Evolutionary conservation across 2,329 filamentous ascomycete species (phyloP).

Genomic region (Trichophyton mentagrophytes): DNA sequence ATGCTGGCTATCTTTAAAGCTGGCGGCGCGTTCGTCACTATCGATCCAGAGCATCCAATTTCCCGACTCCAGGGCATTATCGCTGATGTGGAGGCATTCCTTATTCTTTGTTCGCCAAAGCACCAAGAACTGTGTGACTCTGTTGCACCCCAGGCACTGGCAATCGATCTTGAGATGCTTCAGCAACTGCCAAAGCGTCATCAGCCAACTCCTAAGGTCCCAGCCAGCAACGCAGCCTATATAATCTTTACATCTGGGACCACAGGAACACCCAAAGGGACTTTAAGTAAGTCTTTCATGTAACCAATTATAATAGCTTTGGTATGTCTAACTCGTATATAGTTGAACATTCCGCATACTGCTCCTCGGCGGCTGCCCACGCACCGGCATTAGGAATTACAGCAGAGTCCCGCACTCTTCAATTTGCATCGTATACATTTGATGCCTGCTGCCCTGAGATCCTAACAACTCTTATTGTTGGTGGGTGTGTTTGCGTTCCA

Average conservation of each 20-base stretch:
- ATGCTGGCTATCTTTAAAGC: conserved; percentile 22
- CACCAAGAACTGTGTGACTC: conserved; percentile 6
- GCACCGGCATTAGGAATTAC: conserved; percentile 33
- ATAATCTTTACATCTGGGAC: conserved; percentile 43
- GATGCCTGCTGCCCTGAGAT: conserved; percentile 40
- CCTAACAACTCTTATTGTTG: conserved; percentile 38
- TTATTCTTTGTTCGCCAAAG: conserved; percentile 14
- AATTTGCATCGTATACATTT: conserved; percentile 39
- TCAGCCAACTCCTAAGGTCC: conserved; percentile 8
- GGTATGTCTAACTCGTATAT: conserved; percentile 17
- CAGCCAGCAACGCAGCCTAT: conserved; percentile 31
- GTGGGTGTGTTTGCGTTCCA: conserved; percentile 48
- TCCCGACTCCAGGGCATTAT: conserved; percentile 17
- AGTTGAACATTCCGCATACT: conserved; percentile 39
- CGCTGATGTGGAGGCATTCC: conserved; percentile 14
- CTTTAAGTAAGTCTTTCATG: conserved; percentile 41
- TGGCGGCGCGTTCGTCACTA: conserved; percentile 22
- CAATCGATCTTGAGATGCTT: conserved; percentile 9
- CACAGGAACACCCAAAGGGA: conserved; percentile 41
- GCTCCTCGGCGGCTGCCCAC: conserved; percentile 43
- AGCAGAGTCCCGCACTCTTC: conserved; percentile 41
- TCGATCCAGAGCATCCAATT: conserved; percentile 21
- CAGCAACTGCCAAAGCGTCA: conserved; percentile 7
- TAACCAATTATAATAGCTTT: background rate
- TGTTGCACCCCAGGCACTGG: conserved; percentile 6